Evolutionary conservation across 257 asterid species (phyloP), one percentile per base, ranked within the genome.

Genomic region (Avicennia marina): DNA sequence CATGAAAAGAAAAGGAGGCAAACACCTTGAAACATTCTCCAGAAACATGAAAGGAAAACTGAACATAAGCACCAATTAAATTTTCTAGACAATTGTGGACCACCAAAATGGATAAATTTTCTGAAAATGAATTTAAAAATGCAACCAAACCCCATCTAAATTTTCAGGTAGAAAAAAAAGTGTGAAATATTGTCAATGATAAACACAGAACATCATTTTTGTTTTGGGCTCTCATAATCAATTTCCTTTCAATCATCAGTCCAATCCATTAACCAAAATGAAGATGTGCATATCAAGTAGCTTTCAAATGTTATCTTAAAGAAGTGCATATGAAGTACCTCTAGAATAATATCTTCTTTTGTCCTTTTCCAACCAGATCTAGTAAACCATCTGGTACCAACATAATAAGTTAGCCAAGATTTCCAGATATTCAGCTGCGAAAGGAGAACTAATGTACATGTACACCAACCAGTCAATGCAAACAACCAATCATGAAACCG

Each of bases 301-400:
- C 26, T 47, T 11, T 11, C 11, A 53, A 27, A 13, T 13, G 7
- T 20, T 18, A 7, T 8, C 42, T 11, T 5, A 49, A 53, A 51
- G 17, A 38, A 32, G 57, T n/a, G 47, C 33, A 46, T 41, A 13
- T 43, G 45, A 44, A 50, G 57, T 74, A 87, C 98, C 96, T 91
- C 88, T 45, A 70, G 53, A 42, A 68, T 31, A 31, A 87, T 24
- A 40, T 85, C 95, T 58, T 88, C 95, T 76, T 87, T 88, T 43
- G 93, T 87, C 74, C 98, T 83, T 72, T 72, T 81, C 96, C 93
- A 88, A 53, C 98, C 98, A 31, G 68, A 21, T 78, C 82, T 81
- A 33, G 96, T 87, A 79, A 91, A 81, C 83, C 84, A 91, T 77
- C 98, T 87, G 86, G 52, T 4, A 61, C 50, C 48, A 69, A 65